phyloP scores from a whole-genome alignment of 2,329 filamentous ascomycete species.

The Fusarium fracticaudum region DNA sequence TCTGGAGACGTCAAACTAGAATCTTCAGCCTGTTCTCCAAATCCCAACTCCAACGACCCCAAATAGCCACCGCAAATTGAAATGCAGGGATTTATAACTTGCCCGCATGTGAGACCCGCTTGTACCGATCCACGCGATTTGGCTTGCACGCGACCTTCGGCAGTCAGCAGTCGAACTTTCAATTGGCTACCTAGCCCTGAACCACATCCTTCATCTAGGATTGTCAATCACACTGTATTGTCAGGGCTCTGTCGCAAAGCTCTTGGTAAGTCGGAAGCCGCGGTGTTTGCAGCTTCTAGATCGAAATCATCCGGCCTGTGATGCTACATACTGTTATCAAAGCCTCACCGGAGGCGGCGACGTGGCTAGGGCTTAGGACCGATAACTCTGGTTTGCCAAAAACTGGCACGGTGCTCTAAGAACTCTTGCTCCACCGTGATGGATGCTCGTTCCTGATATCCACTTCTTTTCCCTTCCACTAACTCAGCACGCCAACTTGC shows the following conservation, averaged over 20 bases:
- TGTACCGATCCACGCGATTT: constrained; percentile 43
- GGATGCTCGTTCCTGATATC: constrained; percentile 30
- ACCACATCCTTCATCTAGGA: not conserved
- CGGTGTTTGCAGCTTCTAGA: not conserved
- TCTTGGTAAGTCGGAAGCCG: not conserved
- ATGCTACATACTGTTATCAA: constrained; percentile 19
- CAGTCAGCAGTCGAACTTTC: constrained; percentile 26
- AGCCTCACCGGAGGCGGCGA: constrained; percentile 31
- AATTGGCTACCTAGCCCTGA: constrained; percentile 12
- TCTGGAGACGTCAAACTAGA: not conserved
- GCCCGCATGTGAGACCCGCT: constrained; percentile 33
- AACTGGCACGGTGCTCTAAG: constrained; percentile 22
- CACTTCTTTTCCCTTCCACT: constrained; percentile 33
- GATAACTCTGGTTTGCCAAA: constrained; percentile 30
- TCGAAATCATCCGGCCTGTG: not conserved
- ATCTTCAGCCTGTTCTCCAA: constrained; percentile 20
- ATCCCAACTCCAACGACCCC: constrained; percentile 26
- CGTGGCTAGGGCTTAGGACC: constrained; percentile 32
- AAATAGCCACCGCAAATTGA: constrained; percentile 35
- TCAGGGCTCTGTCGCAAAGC: not conserved
- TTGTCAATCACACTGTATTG: not conserved
- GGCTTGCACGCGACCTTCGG: constrained; percentile 43
- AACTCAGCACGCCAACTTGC: constrained; percentile 38
- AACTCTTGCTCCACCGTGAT: constrained; percentile 24
- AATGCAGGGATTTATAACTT: constrained; percentile 41